Percentiles rank a stretch among this genome's conserved stretches.
phyloP scores from a whole-genome alignment of 2,329 filamentous ascomycete genomes.

The Eutypa lata region DNA sequence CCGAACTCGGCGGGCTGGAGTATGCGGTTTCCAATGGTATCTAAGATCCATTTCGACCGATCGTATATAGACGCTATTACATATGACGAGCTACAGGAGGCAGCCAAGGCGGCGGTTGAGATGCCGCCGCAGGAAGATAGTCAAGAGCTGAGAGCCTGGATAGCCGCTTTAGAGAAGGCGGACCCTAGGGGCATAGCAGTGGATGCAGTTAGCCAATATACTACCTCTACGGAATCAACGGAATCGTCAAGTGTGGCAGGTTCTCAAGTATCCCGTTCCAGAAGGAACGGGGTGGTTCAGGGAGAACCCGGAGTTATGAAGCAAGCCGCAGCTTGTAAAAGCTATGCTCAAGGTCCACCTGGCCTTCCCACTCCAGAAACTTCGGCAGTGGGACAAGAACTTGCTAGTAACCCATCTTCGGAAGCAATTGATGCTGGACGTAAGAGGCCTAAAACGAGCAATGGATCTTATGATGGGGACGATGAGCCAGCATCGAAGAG shows the following conservation, averaged over 20 bases:
- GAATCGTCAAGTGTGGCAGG: slow-evolving; percentile 9
- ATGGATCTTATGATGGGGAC: background rate
- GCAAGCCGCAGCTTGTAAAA: background rate
- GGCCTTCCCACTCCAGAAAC: background rate
- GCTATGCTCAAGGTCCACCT: background rate
- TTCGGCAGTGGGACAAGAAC: background rate
- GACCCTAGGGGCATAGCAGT: slow-evolving; percentile 43
- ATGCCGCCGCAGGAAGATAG: slow-evolving; percentile 50
- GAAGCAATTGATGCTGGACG: background rate
- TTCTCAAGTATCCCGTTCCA: background rate
- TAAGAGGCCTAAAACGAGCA: background rate
- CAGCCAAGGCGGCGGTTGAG: slow-evolving; percentile 57
- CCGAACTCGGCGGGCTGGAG: slow-evolving; percentile 68
- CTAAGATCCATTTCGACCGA: slow-evolving; percentile 76
- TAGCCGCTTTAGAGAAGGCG: slow-evolving; percentile 54
- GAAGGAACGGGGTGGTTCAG: too few relatives aligned
- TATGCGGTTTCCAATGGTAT: slow-evolving; percentile 71
- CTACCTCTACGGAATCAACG: slow-evolving; percentile 31
- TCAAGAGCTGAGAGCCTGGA: slow-evolving; percentile 61
- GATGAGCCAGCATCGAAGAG: background rate
- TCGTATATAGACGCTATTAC: slow-evolving; percentile 65
- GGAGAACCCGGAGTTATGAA: background rate
- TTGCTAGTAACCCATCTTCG: too few relatives aligned
- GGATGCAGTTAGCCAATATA: slow-evolving; percentile 43
- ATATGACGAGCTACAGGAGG: slow-evolving; percentile 65